Evolutionary conservation across 2,329 filamentous ascomycete species (phyloP), one percentile per base, ranked within the genome.

Genomic region (Epichloe hybrida): DNA sequence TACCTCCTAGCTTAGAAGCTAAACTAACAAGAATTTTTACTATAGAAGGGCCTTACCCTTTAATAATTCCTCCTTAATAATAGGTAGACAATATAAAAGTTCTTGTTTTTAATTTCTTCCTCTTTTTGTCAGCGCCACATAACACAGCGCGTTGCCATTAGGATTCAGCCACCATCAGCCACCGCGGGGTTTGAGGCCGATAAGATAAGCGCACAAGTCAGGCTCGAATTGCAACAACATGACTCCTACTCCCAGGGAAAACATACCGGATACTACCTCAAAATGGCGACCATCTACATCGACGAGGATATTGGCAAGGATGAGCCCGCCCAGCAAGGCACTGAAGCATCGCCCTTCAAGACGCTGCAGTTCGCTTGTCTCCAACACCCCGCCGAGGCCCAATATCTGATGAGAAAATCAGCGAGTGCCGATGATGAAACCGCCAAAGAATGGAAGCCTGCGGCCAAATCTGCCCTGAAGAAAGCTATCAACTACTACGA

Each of bases 291-390:
- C n/a, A 64, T 64, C 8, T 64, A 63, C 39, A 57, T 94, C 35
- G 88, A 94, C 64, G 86, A 90, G 58, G 85, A 88, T 60, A 75
- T 75, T 58, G 89, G 89, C 60, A 73, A 77, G 58, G 89, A 93
- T 69, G 81, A 86, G 61, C 68, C 79, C 59, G 66, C 76, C 54
- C 78, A 80, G 56, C 72, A 77, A 57, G 88, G 88, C 61, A 78
- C 83, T 55, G 79, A 90, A 65, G 70, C 74, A 53, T 77, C 81
- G 57, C 88, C 89, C 48, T 95, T 83, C 79, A 91, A 94, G 73
- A 81, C 84, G 27, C 77, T 95, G 44, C 74, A 84, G 57, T 81
- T 83, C 64, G 89, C 88, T 54, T 86, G 88, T 69, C 75, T 88
- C 62, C 61, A 62, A 47, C 61, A 58, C 50, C 60, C 58, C 49